A percentile compares a stretch with the other conserved stretches of the same genome.
phyloP scores from a whole-genome alignment of 108 stramenopile species.

The Fragilariopsis cylindrus region DNA sequence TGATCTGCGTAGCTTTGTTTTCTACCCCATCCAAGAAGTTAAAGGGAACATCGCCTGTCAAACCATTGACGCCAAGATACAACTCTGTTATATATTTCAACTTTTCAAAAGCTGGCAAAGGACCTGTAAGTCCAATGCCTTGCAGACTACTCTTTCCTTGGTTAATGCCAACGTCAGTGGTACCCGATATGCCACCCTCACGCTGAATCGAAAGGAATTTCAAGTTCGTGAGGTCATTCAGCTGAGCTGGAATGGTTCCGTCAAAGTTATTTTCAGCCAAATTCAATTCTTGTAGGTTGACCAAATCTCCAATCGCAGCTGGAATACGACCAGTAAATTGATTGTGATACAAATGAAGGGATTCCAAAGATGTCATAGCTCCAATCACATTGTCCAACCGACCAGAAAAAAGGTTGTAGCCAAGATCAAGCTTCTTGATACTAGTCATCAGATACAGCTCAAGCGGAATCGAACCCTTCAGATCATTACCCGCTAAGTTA shows the following conservation, averaged over 20 bases:
- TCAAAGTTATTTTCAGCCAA: constrained; percentile 41
- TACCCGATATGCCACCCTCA: constrained; percentile 36
- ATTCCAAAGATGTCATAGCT: constrained; percentile 47
- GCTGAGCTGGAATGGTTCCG: constrained; percentile 40
- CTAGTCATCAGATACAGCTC: constrained; percentile 18
- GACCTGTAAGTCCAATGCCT: constrained; percentile 38
- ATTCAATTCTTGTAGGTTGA: constrained; percentile 22
- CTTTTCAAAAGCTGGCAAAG: constrained; percentile 30
- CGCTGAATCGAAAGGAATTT: constrained; percentile 45
- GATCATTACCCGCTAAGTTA: constrained; percentile 15
- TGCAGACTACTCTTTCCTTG: constrained; percentile 27
- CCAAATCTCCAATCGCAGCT: constrained; percentile 35
- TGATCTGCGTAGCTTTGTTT: constrained; percentile 29
- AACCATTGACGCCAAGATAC: constrained; percentile 45
- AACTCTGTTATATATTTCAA: constrained; percentile 23
- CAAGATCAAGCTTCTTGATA: constrained; percentile 40
- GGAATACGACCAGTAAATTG: constrained; percentile 46
- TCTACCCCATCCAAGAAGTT: constrained; percentile 46
- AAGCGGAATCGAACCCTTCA: constrained; percentile 28
- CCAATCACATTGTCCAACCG: constrained; percentile 20
- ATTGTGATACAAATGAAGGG: constrained; percentile 46
- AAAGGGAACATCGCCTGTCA: constrained; percentile 50
- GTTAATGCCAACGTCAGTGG: constrained; percentile 28
- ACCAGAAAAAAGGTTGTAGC: constrained; percentile 27
- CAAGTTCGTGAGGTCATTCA: constrained; percentile 46